phyloP scores from a whole-genome alignment of 176 grass and related monocot species.

The Triticum turgidum region DNA sequence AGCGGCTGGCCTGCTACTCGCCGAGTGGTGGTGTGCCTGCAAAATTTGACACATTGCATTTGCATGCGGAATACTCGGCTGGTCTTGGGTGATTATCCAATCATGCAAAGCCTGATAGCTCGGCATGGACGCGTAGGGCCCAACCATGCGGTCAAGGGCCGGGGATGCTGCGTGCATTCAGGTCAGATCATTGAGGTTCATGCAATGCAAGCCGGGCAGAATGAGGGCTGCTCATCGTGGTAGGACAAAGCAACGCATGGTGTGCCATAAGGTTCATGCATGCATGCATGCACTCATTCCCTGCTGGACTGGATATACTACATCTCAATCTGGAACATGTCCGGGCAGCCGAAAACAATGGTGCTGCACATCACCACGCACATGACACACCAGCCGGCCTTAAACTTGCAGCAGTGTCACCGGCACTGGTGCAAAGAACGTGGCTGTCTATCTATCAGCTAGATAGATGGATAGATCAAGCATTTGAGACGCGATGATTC shows the following conservation, averaged over 20 bases:
- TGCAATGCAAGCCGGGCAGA: too few relatives aligned
- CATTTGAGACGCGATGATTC: neutral
- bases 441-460: neutral
- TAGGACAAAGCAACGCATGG: slow-evolving; percentile 30
- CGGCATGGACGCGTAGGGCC: slow-evolving; percentile 4
- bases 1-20: neutral
- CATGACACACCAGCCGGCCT: neutral
- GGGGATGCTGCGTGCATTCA: neutral
- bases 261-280: slow-evolving; percentile 28
- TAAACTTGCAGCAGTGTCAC: neutral
- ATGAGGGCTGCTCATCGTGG: neutral
- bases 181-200: neutral
- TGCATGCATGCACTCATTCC: neutral
- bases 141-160: neutral
- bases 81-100: neutral
- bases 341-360: neutral
- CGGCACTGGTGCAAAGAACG: neutral
- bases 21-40: too few relatives aligned
- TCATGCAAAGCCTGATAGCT: neutral
- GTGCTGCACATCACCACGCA: neutral
- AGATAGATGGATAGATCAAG: neutral
- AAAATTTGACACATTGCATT: neutral
- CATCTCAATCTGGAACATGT: neutral
- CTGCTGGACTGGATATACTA: neutral
- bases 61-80: neutral